Base-by-base conservation (phyloP, 2,329 filamentous ascomycete species). In the Ophiocordyceps camponoti-saundersi region DNA sequence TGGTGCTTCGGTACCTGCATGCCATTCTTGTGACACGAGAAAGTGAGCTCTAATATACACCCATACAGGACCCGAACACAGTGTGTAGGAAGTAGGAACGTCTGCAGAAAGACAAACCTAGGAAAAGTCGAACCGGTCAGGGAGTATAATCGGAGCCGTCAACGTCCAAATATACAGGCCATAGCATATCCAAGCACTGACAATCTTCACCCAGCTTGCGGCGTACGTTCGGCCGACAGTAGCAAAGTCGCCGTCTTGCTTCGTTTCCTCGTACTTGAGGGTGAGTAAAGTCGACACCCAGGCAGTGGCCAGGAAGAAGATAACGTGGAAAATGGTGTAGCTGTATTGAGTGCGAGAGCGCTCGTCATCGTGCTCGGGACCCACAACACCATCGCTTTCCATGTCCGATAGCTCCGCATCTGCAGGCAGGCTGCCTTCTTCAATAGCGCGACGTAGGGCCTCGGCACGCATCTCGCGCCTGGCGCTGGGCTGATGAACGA, bases 171-270 rank as follows among this genome's bases (percentile, higher is more conserved):
- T 76, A 59, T 96, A 98, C 64, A 98, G 85, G 46, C 70, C 80
- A 64, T 98, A 95, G 68, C 92, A 98, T 47, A 92, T 81, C 92
- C 92, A 98, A 18, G 90, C 82, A 64, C 89, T 94, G 47, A 95
- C 80, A 63, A 98, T 96, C 78, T 98, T 98, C 55, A 95, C 88
- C 92, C 93, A 98, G 59, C 87, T 95, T 30, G 92, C 92, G 77
- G 88, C 94, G 65, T 96, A 94, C 6, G 90, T 96, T 49, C 92
- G 75, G 20, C 92, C 92, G 4, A 98, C 90, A 0, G 90, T 86
- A 2, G 87, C 86, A 64, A 98, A 96, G 58, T 89, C 82, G 44
- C 78, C 73, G 34, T 61, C 73, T 43, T 75, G 71, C 49, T 79
- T 77, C 41, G 70, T 67, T 51, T 79, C 73, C 10, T 82, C 76